phyloP scores from a whole-genome alignment of 768 basidiomycete genomes.

The Boletus insuetus region DNA sequence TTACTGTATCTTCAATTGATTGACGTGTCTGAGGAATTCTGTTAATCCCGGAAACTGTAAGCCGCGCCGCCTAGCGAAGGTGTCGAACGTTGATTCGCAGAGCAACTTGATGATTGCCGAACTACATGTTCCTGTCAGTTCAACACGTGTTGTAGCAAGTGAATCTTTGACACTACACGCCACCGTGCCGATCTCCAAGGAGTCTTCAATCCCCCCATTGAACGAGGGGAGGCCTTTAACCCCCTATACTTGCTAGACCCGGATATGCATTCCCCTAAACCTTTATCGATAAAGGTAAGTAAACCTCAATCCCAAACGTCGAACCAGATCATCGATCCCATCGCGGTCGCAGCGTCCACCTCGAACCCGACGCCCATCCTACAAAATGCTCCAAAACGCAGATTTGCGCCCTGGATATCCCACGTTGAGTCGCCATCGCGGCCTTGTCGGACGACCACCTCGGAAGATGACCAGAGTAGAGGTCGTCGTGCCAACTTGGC shows the following conservation, averaged over 20 bases:
- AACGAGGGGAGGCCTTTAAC: too few relatives aligned
- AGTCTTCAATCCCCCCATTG: too few relatives aligned
- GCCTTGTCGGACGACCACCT: slow-evolving; percentile 1
- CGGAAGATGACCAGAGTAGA: slow-evolving; percentile 4
- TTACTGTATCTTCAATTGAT: slow-evolving; percentile 3
- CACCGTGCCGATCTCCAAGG: too few relatives aligned
- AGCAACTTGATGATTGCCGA: neutral
- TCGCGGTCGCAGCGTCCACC: neutral
- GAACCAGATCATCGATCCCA: neutral
- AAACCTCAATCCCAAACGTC: neutral
- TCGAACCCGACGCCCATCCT: slow-evolving; percentile 6
- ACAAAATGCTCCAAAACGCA: neutral
- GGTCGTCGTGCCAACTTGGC: slow-evolving; percentile 8
- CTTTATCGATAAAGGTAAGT: neutral
- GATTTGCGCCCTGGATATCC: neutral
- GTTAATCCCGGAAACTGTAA: slow-evolving; percentile 1
- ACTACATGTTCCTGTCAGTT: neutral
- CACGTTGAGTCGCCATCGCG: slow-evolving; percentile 4
- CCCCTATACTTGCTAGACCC: neutral
- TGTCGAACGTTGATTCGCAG: neutral
- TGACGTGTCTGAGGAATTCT: slow-evolving; percentile 2
- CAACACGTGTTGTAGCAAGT: neutral
- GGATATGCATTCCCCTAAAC: neutral
- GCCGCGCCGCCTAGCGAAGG: neutral
- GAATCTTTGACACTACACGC: neutral